A percentile compares a stretch with the other conserved stretches of the same genome.
Evolutionary conservation across 306 rosid species (phyloP).

Genomic region (Quercus aquifolioides): DNA sequence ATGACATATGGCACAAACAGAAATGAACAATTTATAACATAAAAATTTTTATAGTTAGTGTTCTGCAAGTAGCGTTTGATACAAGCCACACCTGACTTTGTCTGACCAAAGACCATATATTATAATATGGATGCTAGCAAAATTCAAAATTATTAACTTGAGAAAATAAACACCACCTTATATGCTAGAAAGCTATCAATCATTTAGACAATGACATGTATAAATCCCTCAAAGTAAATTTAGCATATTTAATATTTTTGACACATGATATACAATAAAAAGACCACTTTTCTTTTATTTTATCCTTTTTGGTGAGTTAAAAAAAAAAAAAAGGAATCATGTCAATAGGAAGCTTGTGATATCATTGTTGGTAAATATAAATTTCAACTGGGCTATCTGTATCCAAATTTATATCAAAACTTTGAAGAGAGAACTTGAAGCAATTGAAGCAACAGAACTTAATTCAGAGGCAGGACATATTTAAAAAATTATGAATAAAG

Average conservation of each 20-base stretch:
- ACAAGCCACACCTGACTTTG: no score
- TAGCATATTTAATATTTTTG: neutral
- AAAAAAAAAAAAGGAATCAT: no score
- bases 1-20: no score
- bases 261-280: neutral
- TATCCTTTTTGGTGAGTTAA: no score
- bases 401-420: neutral
- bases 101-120: no score
- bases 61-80: no score
- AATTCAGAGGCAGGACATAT: constrained; percentile 11
- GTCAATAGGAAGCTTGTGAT: neutral
- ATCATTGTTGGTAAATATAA: neutral
- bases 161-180: neutral
- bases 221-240: no score
- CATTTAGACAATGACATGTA: neutral
- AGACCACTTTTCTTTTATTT: neutral
- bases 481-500: constrained; percentile 15
- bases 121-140: no score
- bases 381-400: neutral
- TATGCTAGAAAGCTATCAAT: neutral
- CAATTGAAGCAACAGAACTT: neutral
- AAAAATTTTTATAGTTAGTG: no score
- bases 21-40: no score
- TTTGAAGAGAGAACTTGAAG: neutral
- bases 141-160: no score